Evolutionary conservation across 1,284 basidiomycete species (phyloP), one percentile per base, ranked within the genome.

Genomic region (Amylostereum chailletii): DNA sequence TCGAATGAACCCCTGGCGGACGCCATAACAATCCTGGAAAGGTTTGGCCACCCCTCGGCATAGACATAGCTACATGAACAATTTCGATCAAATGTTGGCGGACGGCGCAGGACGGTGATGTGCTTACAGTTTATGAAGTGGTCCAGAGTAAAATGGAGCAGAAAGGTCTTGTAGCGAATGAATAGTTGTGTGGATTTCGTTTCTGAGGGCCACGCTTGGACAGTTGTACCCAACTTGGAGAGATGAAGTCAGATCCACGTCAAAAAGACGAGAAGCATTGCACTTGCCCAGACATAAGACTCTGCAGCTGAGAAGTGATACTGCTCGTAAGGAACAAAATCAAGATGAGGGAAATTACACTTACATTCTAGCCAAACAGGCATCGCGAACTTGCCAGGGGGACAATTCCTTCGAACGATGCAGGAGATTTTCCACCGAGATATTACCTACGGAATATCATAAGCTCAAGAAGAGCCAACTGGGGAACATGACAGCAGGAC

Each of bases 311-410:
- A 26, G n/a, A 42, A 42, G 10, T 10, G 27, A 26, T 7, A 9
- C 40, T 11, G 40, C 10, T 43, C 29, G 6, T 4, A 43, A 26
- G 6, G 42, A 4, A 9, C 4, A 43, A 43, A n/a, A 30, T 30
- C 40, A 26, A 7, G 9, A 31, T 30, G 42, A 43, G 19, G 40
- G 7, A 4, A 3, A 26, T 29, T 32, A 33, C 3, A 46, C 51
- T 36, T 6, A 53, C 52, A 53, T 49, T 44, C 52, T 51, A 4
- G 37, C 29, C 19, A 53, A 29, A 34, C 42, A 46, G 5, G 49
- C 27, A 27, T 53, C 52, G 42, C 48, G 52, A n/a, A 51, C 2
- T 29, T 26, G 46, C n/a, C 38, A 32, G 7, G 9, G 40, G 1
- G 47, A 41, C 26, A 53, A 37, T 4, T 53, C 45, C 29, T 29